Conservation (phyloP, 2,329 filamentous ascomycete genomes). For the Fusarium pseudoanthophilum region DNA sequence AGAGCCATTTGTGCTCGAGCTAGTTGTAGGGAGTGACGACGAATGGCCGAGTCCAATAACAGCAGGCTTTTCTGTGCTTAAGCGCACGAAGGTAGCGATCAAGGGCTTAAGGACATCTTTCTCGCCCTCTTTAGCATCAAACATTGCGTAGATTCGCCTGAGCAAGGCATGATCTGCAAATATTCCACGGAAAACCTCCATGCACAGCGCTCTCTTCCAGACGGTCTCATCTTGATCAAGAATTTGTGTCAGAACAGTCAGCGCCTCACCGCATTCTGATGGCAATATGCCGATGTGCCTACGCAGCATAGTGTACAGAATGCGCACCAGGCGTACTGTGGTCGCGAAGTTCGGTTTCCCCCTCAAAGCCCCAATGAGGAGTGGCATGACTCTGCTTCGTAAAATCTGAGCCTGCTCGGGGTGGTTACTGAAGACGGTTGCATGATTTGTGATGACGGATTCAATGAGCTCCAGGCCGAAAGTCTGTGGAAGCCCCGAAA, state of each 20-base stretch:
- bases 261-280: slow-evolving; percentile 82
- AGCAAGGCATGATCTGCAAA: slow-evolving; percentile 84
- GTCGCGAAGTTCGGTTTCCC: slow-evolving; percentile 83
- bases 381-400: slow-evolving; percentile 81
- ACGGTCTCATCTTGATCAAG: slow-evolving; percentile 84
- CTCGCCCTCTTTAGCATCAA: slow-evolving; percentile 77
- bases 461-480: slow-evolving; percentile 94
- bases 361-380: slow-evolving; percentile 80
- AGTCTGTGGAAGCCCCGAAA: slow-evolving; percentile 80
- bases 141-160: slow-evolving; percentile 81
- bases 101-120: slow-evolving; percentile 84
- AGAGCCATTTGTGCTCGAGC: slow-evolving; percentile 64
- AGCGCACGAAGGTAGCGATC: slow-evolving; percentile 87
- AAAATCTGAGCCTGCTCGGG: slow-evolving; percentile 84
- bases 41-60: slow-evolving; percentile 90
- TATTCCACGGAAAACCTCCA: slow-evolving; percentile 89
- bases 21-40: slow-evolving; percentile 80
- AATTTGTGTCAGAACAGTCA: slow-evolving; percentile 84
- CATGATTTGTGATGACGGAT: slow-evolving; percentile 86
- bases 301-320: slow-evolving; percentile 83
- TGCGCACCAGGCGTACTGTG: slow-evolving; percentile 82
- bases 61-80: slow-evolving; percentile 89
- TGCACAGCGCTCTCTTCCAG: slow-evolving; percentile 90
- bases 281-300: slow-evolving; percentile 80
- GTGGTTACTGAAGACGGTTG: slow-evolving; percentile 80